Percentiles rank a stretch among this genome's conserved stretches.
Evolutionary conservation across 495 filamentous ascomycete species (phyloP).

Genomic region (Opeltia flavorubescens): DNA sequence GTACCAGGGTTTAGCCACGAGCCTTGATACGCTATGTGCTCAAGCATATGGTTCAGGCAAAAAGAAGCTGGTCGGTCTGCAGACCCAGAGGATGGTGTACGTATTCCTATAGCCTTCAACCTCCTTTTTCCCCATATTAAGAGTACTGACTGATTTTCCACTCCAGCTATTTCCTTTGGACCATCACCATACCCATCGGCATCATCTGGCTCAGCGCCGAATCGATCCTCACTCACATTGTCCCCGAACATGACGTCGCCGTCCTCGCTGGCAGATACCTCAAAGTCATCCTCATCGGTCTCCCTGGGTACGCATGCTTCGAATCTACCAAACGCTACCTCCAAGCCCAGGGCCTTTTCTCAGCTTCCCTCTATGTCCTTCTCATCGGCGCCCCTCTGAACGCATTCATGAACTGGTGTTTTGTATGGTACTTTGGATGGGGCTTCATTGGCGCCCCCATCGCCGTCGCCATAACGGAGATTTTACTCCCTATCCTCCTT

Average conservation of each 20-base stretch:
- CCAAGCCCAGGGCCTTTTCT: conserved; percentile 62
- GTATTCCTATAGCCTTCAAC: no score
- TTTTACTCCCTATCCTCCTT: conserved; percentile 60
- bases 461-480: conserved; percentile 70
- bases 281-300: conserved; percentile 48
- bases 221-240: conserved; percentile 42
- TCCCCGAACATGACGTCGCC: conserved; percentile 52
- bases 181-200: conserved; percentile 50
- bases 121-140: conserved; percentile 41
- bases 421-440: conserved; percentile 61
- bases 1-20: conserved; percentile 59
- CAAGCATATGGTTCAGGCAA: conserved; percentile 64
- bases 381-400: conserved; percentile 59
- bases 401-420: conserved; percentile 58
- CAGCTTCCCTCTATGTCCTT: conserved; percentile 50
- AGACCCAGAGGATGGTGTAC: conserved; percentile 56
- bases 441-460: conserved; percentile 78
- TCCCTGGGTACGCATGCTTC: conserved; percentile 58
- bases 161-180: conserved; percentile 38
- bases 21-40: conserved; percentile 60
- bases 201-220: conserved; percentile 50
- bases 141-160: conserved; percentile 6
- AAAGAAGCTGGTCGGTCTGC: conserved; percentile 53
- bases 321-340: conserved; percentile 61
- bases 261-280: conserved; percentile 52